These are phyloP conservation scores for Wickerhamiella sergipiensis DNA, from an alignment of 805 yeast species.

Conservation along the genomic window DNA sequence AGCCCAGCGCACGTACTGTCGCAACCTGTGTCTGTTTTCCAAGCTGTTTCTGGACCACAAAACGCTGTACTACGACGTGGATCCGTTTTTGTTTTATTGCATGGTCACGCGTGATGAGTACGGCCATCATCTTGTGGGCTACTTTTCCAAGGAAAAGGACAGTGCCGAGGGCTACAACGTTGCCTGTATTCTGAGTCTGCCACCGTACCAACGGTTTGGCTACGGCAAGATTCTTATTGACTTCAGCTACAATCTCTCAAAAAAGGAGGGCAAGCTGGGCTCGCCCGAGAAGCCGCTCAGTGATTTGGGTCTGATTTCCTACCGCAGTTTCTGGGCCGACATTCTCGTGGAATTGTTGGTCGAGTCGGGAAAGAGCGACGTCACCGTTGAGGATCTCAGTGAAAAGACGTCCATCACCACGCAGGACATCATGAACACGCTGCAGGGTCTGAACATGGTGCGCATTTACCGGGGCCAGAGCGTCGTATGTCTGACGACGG, in stretches of 20 bases:
- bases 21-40: slow-evolving; percentile 81
- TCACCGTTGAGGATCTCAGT: slow-evolving; percentile 84
- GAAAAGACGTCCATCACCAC: slow-evolving; percentile 87
- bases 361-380: slow-evolving; percentile 46
- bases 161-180: slow-evolving; percentile 90
- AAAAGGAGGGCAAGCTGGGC: slow-evolving; percentile 80
- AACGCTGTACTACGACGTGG: slow-evolving; percentile 93
- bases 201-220: slow-evolving; percentile 93
- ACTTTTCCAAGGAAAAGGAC: slow-evolving; percentile 93
- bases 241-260: slow-evolving; percentile 81
- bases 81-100: slow-evolving; percentile 89
- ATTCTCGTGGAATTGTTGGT: slow-evolving; percentile 61
- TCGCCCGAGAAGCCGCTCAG: slow-evolving; percentile 96
- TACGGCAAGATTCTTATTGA: slow-evolving; percentile 85
- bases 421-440: slow-evolving; percentile 84
- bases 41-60: slow-evolving; percentile 91
- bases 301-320: slow-evolving; percentile 83
- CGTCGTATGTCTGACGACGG: slow-evolving; percentile 73
- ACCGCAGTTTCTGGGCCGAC: slow-evolving; percentile 95
- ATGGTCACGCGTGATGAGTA: slow-evolving; percentile 82
- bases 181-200: slow-evolving; percentile 91
- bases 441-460: slow-evolving; percentile 80
- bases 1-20: slow-evolving; percentile 92
- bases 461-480: slow-evolving; percentile 94
- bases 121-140: slow-evolving; percentile 95